Evolutionary conservation across 345 rosid genomes (phyloP).

Genomic region (Eucalyptus cloeziana): DNA sequence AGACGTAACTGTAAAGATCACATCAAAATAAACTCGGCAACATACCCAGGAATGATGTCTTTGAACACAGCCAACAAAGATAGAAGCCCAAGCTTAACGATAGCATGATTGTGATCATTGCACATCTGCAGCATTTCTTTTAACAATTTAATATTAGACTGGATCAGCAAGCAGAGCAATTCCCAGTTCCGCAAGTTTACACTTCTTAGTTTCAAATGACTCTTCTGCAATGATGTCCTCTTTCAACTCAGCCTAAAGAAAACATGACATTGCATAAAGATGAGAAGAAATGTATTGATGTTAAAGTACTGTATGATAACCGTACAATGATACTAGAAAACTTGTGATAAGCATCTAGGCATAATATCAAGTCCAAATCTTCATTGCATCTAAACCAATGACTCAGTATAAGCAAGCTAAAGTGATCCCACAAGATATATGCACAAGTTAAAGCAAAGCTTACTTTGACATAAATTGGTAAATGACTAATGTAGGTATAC

Average conservation of each 20-base stretch:
- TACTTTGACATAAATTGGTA: too few species aligned
- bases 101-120: slow-evolving; percentile 47
- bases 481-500: too few species aligned
- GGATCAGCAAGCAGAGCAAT: slow-evolving; percentile 59
- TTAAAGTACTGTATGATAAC: not conserved
- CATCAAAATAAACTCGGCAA: not conserved
- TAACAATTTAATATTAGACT: slow-evolving; percentile 50
- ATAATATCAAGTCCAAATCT: too few species aligned
- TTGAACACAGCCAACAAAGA: slow-evolving; percentile 89
- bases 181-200: slow-evolving; percentile 77
- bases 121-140: slow-evolving; percentile 66
- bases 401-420: too few species aligned
- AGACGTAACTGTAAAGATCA: not conserved
- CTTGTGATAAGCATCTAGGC: too few species aligned
- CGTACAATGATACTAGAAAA: not conserved
- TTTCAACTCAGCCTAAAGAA: slow-evolving; percentile 73
- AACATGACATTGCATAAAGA: not conserved
- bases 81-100: slow-evolving; percentile 58
- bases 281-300: not conserved
- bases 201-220: slow-evolving; percentile 47
- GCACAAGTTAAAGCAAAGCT: too few species aligned
- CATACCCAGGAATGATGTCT: slow-evolving; percentile 90
- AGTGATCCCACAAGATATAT: too few species aligned
- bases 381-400: too few species aligned
- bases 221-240: slow-evolving; percentile 78